phyloP scores from a whole-genome alignment of 2,329 filamentous ascomycete genomes.

The Calonectria honghensis region DNA sequence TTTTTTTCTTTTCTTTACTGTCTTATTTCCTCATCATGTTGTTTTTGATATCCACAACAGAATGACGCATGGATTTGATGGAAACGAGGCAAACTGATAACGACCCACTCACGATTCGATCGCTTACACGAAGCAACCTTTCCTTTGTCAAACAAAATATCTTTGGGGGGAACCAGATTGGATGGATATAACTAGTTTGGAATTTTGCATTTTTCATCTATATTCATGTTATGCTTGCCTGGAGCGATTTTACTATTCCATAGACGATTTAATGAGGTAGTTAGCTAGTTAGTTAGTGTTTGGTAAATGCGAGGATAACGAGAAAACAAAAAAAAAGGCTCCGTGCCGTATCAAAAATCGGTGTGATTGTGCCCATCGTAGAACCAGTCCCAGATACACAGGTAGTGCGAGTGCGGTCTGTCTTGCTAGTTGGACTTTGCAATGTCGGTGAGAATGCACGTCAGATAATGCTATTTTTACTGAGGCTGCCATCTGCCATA shows the following conservation, averaged over 20 bases:
- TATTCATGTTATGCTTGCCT: conserved; percentile 16
- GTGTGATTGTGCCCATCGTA: background rate
- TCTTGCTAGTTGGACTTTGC: too few species aligned
- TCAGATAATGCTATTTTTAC: too few species aligned
- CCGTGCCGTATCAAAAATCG: background rate
- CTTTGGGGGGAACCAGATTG: background rate
- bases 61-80: background rate
- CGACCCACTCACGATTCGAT: conserved; percentile 3
- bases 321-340: conserved; percentile 18
- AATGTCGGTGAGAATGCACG: too few species aligned
- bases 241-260: background rate
- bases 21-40: conserved; percentile 1
- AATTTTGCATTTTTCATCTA: background rate
- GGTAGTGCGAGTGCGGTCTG: too few species aligned
- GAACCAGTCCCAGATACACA: background rate
- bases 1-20: background rate
- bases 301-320: conserved; percentile 13
- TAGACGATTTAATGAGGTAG: conserved; percentile 27
- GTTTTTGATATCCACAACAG: background rate
- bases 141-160: background rate
- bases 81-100: background rate
- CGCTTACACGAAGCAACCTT: background rate
- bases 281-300: background rate
- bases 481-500: too few species aligned
- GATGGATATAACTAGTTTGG: background rate